A percentile compares a stretch with the other conserved stretches of the same genome.
These are phyloP conservation scores for Echeveria elegans DNA, from an alignment of 164 flowering plant genomes.

Conservation along the genomic window DNA sequence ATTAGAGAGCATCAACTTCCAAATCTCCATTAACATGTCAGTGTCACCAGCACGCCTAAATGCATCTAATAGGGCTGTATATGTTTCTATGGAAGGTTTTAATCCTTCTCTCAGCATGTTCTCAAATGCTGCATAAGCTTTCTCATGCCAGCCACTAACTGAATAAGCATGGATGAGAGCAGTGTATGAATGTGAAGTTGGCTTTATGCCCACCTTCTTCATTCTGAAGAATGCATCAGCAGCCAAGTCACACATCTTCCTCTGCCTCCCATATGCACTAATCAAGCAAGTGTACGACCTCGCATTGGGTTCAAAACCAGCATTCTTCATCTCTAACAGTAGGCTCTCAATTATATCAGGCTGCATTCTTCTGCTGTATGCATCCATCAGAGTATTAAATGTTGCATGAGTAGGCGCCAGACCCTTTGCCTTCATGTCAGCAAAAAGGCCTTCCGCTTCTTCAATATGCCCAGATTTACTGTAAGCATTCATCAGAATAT, in stretches of 20 bases:
- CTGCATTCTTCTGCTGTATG: conserved; percentile 85
- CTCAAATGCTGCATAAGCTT: conserved; percentile 61
- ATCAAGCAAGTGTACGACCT: conserved; percentile 78
- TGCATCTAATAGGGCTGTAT: conserved; percentile 82
- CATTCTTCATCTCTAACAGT: conserved; percentile 56
- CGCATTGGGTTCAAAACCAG: conserved; percentile 65
- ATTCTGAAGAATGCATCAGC: conserved; percentile 80
- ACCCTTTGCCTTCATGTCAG: conserved; percentile 73
- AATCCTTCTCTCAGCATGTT: conserved; percentile 65
- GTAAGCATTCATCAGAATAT: conserved; percentile 79
- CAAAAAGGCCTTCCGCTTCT: conserved; percentile 88
- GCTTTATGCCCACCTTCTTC: conserved; percentile 67
- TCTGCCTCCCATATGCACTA: conserved; percentile 84
- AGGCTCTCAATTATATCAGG: conserved; percentile 75
- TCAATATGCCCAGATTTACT: conserved; percentile 63
- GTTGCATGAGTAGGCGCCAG: conserved; percentile 54
- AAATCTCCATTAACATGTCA: conserved; percentile 47
- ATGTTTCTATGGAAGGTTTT: conserved; percentile 74
- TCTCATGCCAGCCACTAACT: conserved; percentile 72
- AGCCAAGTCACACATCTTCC: conserved; percentile 83
- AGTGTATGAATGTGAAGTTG: conserved; percentile 77
- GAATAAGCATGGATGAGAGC: conserved; percentile 91
- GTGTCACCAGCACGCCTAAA: conserved; percentile 85
- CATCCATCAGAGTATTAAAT: conserved; percentile 81
- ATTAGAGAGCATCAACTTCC: conserved; percentile 68